phyloP scores from a whole-genome alignment of 306 rosid species.

The Castanospermum australe region DNA sequence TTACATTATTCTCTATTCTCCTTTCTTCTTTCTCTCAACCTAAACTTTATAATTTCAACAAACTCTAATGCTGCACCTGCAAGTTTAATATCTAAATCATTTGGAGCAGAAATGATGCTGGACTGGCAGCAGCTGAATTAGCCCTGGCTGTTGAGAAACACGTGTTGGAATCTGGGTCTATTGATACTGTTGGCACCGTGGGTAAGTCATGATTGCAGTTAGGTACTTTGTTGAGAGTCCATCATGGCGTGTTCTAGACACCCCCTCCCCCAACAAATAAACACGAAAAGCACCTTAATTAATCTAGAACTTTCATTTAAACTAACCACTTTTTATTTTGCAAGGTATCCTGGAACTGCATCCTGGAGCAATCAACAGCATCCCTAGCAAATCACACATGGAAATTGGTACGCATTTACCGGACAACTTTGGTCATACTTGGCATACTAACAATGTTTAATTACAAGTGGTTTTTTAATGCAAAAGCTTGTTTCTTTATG shows the following conservation, averaged over 20 bases:
- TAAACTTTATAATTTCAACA: too few relatives aligned
- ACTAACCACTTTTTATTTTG: constrained; percentile 15
- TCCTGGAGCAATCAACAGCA: constrained; percentile 98
- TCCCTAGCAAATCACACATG: constrained; percentile 86
- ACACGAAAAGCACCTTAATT: neutral
- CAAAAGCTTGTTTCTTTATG: neutral
- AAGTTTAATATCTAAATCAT: constrained; percentile 21
- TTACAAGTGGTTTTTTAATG: constrained; percentile 13
- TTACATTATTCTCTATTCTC: too few relatives aligned
- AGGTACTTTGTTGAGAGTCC: neutral
- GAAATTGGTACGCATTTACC: constrained; percentile 69
- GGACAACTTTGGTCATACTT: neutral
- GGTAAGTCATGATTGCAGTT: constrained; percentile 48
- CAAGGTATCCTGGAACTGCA: constrained; percentile 84
- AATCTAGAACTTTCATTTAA: neutral
- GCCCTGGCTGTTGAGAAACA: constrained; percentile 87
- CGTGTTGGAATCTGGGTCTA: constrained; percentile 85
- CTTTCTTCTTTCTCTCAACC: too few relatives aligned
- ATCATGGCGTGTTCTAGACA: neutral
- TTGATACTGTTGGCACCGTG: constrained; percentile 92
- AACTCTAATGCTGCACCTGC: constrained; percentile 7
- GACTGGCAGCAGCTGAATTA: constrained; percentile 94
- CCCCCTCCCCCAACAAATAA: neutral
- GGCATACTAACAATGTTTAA: neutral
- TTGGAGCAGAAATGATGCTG: constrained; percentile 85